Evolutionary conservation across 192 early-diverging fungal species (phyloP).

Genomic region (Mortierella alpina): DNA sequence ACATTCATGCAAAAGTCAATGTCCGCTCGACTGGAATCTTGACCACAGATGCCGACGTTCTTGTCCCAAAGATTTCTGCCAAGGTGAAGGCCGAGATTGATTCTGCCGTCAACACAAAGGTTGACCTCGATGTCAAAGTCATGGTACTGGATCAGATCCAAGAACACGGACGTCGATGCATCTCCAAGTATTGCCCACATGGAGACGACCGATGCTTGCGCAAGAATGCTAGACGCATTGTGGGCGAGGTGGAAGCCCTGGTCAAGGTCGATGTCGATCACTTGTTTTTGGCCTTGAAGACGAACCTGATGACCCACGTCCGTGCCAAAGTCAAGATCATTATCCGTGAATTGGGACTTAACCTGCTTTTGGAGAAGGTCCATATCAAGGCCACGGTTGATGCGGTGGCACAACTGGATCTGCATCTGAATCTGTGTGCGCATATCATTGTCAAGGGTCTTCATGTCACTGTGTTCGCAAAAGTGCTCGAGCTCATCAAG

Average conservation of each 20-base stretch:
- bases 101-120: slow-evolving; percentile 13
- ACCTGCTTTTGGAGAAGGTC: slow-evolving; percentile 34
- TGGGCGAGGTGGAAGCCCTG: background rate
- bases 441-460: slow-evolving; percentile 36
- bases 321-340: slow-evolving; percentile 7
- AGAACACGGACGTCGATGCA: background rate
- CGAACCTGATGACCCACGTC: slow-evolving; percentile 29
- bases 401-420: slow-evolving; percentile 9
- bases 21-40: slow-evolving; percentile 3
- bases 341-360: slow-evolving; percentile 15
- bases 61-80: slow-evolving; percentile 9
- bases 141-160: slow-evolving; percentile 21
- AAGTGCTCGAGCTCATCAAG: slow-evolving; percentile 2
- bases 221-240: slow-evolving; percentile 10
- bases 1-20: slow-evolving; percentile 16
- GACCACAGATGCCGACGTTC: background rate
- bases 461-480: slow-evolving; percentile 7
- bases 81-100: slow-evolving; percentile 1
- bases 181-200: slow-evolving; percentile 11
- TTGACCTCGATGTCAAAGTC: slow-evolving; percentile 16
- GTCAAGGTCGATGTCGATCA: slow-evolving; percentile 17
- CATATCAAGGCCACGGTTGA: slow-evolving; percentile 14
- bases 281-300: slow-evolving; percentile 28
- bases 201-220: slow-evolving; percentile 1
- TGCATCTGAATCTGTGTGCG: slow-evolving; percentile 16